phyloP scores from a whole-genome alignment of 371 early-diverging fungal species.

The Capillidium rhysosporum region DNA sequence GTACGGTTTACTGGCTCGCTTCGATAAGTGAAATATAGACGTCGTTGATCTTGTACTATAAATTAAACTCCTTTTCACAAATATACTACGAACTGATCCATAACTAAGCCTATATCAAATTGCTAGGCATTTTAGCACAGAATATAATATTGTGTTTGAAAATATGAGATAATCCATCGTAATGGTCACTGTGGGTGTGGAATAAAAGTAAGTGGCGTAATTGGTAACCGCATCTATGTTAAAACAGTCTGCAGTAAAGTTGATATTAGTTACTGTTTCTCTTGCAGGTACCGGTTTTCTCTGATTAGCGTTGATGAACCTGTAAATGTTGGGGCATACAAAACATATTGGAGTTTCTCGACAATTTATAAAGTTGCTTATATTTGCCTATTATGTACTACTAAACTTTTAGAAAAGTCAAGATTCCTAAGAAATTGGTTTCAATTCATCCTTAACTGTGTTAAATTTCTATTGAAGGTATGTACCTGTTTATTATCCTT shows the following conservation, averaged over 20 bases:
- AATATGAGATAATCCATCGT: constrained; percentile 41
- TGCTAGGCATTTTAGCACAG: constrained; percentile 68
- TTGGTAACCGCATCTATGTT: constrained; percentile 46
- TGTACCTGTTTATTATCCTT: no score
- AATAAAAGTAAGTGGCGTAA: constrained; percentile 71
- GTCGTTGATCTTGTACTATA: constrained; percentile 22
- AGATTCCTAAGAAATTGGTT: no score
- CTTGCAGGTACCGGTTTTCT: not conserved
- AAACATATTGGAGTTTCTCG: not conserved
- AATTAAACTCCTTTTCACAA: constrained; percentile 50
- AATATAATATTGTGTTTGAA: constrained; percentile 65
- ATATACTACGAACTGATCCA: constrained; percentile 33
- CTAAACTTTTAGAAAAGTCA: no score
- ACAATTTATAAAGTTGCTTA: not conserved
- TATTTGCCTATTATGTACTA: not conserved
- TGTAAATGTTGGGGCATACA: not conserved
- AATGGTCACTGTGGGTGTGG: constrained; percentile 87
- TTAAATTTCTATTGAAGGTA: no score
- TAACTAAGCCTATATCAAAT: constrained; percentile 46
- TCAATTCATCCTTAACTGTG: no score
- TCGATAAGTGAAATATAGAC: constrained; percentile 65
- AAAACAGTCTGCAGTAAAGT: constrained; percentile 82
- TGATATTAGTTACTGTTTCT: constrained; percentile 24
- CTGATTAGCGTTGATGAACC: not conserved
- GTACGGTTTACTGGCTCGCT: constrained; percentile 52